Percentiles rank a stretch among this genome's conserved stretches.
Conservation (phyloP, 495 filamentous ascomycete genomes). For the Hyaloscypha finlandica region DNA sequence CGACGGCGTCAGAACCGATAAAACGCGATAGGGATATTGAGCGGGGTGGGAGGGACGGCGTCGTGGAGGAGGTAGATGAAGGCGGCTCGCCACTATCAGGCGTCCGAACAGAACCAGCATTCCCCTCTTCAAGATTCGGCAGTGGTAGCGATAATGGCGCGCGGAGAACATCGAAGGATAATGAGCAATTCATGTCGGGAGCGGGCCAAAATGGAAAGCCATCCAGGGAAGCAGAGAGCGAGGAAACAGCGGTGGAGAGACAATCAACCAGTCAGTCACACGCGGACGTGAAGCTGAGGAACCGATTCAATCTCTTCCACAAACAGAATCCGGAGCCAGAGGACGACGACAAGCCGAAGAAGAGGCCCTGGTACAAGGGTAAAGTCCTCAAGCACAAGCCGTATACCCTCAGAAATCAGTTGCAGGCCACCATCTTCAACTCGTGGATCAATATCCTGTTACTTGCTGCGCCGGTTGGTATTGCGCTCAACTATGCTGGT, state of each 20-base stretch:
- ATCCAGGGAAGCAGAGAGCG: constrained; percentile 17
- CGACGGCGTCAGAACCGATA: neutral
- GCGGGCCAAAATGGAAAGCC: neutral
- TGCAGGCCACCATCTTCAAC: constrained; percentile 69
- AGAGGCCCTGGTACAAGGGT: constrained; percentile 36
- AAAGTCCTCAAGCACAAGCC: constrained; percentile 40
- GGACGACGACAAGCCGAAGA: constrained; percentile 40
- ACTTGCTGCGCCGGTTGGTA: constrained; percentile 77
- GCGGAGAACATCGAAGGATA: constrained; percentile 5
- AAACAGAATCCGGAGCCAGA: constrained; percentile 25
- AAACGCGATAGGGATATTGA: constrained; percentile 22
- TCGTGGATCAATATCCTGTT: constrained; percentile 85
- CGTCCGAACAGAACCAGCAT: constrained; percentile 14
- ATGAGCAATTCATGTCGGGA: constrained; percentile 12
- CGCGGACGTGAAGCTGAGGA: constrained; percentile 13
- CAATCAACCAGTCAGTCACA: neutral
- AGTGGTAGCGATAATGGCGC: neutral
- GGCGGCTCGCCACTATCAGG: constrained; percentile 14
- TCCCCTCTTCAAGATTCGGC: constrained; percentile 1
- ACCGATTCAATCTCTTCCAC: constrained; percentile 17
- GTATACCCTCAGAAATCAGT: constrained; percentile 69
- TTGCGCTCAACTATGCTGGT: constrained; percentile 67
- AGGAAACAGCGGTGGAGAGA: constrained; percentile 14
- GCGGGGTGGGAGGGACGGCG: neutral
- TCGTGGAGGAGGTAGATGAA: neutral